Base-by-base conservation (phyloP, 176 grass and related monocot genomes). In the Paspalum notatum region DNA sequence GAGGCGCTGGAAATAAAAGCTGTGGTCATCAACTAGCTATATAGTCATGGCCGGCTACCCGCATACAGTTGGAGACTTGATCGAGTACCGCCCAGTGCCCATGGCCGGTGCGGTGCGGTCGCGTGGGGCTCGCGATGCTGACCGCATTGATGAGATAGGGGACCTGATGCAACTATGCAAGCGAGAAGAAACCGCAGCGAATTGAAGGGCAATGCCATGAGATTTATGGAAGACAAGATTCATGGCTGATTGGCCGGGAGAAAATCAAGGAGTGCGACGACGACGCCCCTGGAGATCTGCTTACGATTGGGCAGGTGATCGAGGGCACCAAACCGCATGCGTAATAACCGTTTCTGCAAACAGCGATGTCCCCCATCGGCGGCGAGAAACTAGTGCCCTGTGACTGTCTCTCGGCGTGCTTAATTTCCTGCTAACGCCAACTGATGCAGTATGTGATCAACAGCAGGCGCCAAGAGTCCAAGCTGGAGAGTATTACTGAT, bases 71-170 rank as follows among this genome's bases (percentile, higher is more conserved):
- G 57, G 27, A 18, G 64, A 59, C n/a, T 54, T 68, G 45, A 58
- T 38, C 68, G 27, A 57, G 27, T 18, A 7, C 1, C 11, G 67
- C 41, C 15, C 53, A 54, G 24, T 56, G 43, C 42, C 48, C 80
- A 55, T 64, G 81, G 85, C 59, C 81, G 50, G 71, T 16, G 72
- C 32, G 32, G 3, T n/a, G 32, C 44, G 74, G 74, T 21, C 67
- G 75, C 46, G 83, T 59, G 72, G 46, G 71, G 77, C 64, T 71
- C 45, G 12, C 13, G 32, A 71, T 79, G 77, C 80, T 78, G 82
- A 77, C 72, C 18, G 63, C 71, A 82, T 76, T 87, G 25, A 76
- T 76, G 44, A 63, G 62, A n/a, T n/a, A n/a, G 74, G 37, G 74
- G 37, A 76, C 27, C 64, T 65, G 37, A 22, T 46, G 32, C 32